Evolutionary conservation across 306 rosid genomes (phyloP).

Genomic region (Cucumis melo): DNA sequence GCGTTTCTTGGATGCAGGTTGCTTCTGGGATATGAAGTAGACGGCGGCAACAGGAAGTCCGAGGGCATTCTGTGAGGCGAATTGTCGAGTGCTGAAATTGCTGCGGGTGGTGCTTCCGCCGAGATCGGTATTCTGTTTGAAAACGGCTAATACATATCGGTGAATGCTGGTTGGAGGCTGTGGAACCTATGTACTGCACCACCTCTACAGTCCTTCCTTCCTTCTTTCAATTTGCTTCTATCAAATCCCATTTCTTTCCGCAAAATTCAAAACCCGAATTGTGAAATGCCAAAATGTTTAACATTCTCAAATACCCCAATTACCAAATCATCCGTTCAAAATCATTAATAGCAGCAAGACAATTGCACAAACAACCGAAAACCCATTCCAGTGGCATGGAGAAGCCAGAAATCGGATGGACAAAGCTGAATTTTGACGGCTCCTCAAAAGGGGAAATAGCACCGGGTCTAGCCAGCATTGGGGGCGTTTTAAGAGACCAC

Average conservation of each 20-base stretch:
- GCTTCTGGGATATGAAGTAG: too few species aligned
- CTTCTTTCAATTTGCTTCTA: neutral
- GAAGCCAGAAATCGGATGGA: constrained; percentile 51
- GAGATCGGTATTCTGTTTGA: too few species aligned
- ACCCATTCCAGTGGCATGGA: constrained; percentile 54
- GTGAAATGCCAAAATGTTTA: constrained; percentile 20
- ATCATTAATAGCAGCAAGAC: constrained; percentile 7
- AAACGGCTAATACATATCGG: constrained; percentile 18
- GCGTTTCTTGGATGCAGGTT: too few species aligned
- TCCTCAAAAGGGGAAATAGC: constrained; percentile 30
- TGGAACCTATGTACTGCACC: constrained; percentile 22
- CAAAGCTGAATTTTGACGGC: constrained; percentile 60
- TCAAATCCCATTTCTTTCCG: neutral
- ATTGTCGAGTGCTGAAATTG: too few species aligned
- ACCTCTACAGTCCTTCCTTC: constrained; percentile 8
- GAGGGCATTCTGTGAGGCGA: too few species aligned
- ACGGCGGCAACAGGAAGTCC: too few species aligned
- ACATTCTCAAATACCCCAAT: constrained; percentile 23
- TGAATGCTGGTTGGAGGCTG: constrained; percentile 18
- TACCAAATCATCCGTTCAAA: constrained; percentile 12
- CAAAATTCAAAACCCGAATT: too few species aligned
- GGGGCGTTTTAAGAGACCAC: constrained; percentile 53
- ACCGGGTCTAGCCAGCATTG: constrained; percentile 39
- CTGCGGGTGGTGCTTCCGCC: too few species aligned
- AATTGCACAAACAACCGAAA: constrained; percentile 32